Evolutionary conservation across 805 yeast genomes (phyloP), one percentile per base, ranked within the genome.

Genomic region (Schwanniomyces polymorphus): DNA sequence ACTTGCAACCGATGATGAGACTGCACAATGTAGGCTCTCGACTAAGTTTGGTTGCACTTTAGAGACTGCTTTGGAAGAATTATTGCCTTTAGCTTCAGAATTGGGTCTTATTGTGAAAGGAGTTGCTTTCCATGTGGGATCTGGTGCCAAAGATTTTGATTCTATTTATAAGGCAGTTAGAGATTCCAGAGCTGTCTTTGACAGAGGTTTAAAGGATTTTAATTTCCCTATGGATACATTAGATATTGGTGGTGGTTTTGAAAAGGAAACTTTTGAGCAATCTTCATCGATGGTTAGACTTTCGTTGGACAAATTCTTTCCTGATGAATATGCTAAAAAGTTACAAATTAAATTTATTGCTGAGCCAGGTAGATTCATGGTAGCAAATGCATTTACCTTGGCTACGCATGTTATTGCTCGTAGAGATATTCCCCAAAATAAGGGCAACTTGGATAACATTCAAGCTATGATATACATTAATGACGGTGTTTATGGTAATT

Each of bases 201-300:
- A 85, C 45, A 59, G 67, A 47, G 96, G 83, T 7, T 49, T 53
- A 5, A 50, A 64, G 7, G 51, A 47, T 5, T 44, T 53, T 34
- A 48, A 46, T 10, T 70, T 76, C 46, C 49, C 59, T 8, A 71
- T 88, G 78, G 56, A 68, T 14, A 61, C 84, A 14, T 75, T 89
- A 50, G 99, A 92, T 61, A 83, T 92, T 55, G 99, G 99, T 43
- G 99, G 99, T 27, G 99, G 99, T 0, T 92, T 91, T 64, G 81
- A 81, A 53, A 75, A 75, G 43, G 81, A 76, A 33, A 74, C 82
- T 1, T 91, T 91, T 61, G 75, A 65, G 11, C 72, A 76, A 40
- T 76, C 88, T 9, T 80, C 92, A 7, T 59, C 61, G 7, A 79
- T 83, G 43, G 77, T 92, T 51, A 76, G 78, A 48, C 50, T 58